Evolutionary conservation across 1,284 basidiomycete genomes (phyloP), one percentile per base, ranked within the genome.

Genomic region (Anthracocystis walkeri): DNA sequence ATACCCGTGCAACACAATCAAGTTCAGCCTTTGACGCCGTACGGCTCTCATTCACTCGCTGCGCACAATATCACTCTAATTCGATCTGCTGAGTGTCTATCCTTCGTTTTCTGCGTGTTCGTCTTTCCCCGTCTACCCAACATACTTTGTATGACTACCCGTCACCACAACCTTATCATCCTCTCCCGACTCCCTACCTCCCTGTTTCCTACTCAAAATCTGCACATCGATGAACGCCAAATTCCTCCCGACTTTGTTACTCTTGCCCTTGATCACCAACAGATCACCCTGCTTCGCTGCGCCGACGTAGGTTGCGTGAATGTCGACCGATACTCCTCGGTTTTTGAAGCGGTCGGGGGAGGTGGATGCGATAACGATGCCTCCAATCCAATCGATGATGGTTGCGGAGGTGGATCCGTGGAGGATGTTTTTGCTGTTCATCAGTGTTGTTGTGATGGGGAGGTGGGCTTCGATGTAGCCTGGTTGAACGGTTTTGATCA

Each of bases 371-470:
- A 80, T 71, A 53, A 78, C 69, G 45, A 80, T 58, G 45, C 75
- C 75, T 29, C 75, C 78, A 42, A 78, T 65, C 75, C 75, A 77
- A 45, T 80, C 78, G 35, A 80, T 57, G 35, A 80, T 73, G 12
- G 78, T 80, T 4, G 78, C 78, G 1, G 78, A 74, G 0, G 77
- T 75, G 7, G 75, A 77, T 7, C 78, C 78, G 61, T 80, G 78
- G 5, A 80, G 63, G 62, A 73, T 78, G 42, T 65, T 61, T 49
- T 76, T 66, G 50, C 48, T 55, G 76, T 80, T 80, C 65, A 77
- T 65, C 8, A 75, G 69, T 5, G 62, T 71, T n/a, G 35, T 21
- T 0, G 60, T 54, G 21, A 77, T 62, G n/a, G 69, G 72, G 0
- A 80, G 61, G 42, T 68, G 54, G 20, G 78, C 78, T 56, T 65